Base-by-base conservation (phyloP, 2,329 filamentous ascomycete genomes). In the Byssochlamys sp. region DNA sequence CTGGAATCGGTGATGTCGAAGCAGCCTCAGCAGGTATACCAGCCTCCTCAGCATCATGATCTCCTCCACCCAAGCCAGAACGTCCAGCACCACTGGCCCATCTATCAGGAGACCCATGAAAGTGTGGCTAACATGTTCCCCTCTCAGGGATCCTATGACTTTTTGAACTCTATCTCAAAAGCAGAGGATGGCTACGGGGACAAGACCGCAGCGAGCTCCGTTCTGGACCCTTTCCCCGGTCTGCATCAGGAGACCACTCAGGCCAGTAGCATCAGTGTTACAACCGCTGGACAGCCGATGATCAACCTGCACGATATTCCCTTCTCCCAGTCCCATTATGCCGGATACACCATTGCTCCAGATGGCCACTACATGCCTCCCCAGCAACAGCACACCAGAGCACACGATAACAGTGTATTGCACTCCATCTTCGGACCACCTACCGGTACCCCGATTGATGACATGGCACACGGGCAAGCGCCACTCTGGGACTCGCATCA, bases 291-390 rank as follows among this genome's bases (percentile, higher is more conserved):
- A 25, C 64, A 69, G 1, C 60, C 66, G 45, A 69, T 74, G 66
- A 65, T 74, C 12, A 71, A 68, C 52, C 64, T 73, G 29, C 67
- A 72, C n/a, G 71, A 72, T 39, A 57, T 73, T 9, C 64, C 69
- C 2, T 63, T 74, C 14, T 63, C 70, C 3, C 70, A 73, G 49
- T 62, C 65, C 2, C 63, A 63, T 31, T 61, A 73, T 3, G 55
- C 60, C 12, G 65, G 63, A 26, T 74, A 73, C 57, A 58, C 56
- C 14, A 64, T 74, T 56, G 62, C 66, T 35, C 66, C 69, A 26
- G 69, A 72, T 33, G 60, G 59, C 45, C 71, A 74, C 19, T 74
- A 71, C 55, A 64, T 72, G 51, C 65, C 67, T 5, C 60, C 69
- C 7, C 71, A 71, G 12, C 63, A 66, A 28, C 66, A 68, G 53